These are phyloP conservation scores for Smithsoniella earleae DNA, from an alignment of 163 green algal species.

Conservation along the genomic window DNA sequence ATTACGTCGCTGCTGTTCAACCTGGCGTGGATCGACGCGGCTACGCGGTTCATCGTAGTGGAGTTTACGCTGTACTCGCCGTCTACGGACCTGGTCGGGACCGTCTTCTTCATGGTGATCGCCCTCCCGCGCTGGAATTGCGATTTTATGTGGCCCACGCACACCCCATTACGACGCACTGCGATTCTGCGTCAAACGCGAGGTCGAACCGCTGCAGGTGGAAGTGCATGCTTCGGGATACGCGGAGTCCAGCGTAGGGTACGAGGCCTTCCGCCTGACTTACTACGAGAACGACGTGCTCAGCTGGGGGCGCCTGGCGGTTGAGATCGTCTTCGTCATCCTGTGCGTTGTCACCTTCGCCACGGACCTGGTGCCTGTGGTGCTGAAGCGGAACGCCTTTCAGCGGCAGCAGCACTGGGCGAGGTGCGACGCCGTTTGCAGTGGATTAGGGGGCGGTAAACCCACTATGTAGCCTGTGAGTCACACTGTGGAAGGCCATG, in stretches of 20 bases:
- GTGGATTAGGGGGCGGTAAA: too few species aligned
- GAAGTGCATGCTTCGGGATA: background rate
- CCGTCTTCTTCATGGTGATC: slow-evolving; percentile 29
- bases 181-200: too few species aligned
- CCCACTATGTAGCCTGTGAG: too few species aligned
- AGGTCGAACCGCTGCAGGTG: slow-evolving; percentile 3
- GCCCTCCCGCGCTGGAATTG: too few species aligned
- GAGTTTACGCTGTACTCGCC: slow-evolving; percentile 24
- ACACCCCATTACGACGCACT: too few species aligned
- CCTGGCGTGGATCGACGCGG: slow-evolving; percentile 4
- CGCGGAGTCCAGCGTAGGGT: slow-evolving; percentile 1
- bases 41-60: background rate
- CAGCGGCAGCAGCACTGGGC: background rate
- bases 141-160: too few species aligned
- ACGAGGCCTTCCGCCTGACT: slow-evolving; percentile 24
- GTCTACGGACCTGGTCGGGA: slow-evolving; percentile 7
- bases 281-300: background rate
- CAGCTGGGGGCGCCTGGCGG: slow-evolving; percentile 11
- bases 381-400: background rate
- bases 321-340: slow-evolving; percentile 5
- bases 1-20: background rate
- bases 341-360: slow-evolving; percentile 6
- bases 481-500: too few species aligned
- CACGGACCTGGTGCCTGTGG: background rate
- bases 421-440: background rate